Conservation (phyloP, 1,139 yeast species). For the Candida tropicalis region DNA sequence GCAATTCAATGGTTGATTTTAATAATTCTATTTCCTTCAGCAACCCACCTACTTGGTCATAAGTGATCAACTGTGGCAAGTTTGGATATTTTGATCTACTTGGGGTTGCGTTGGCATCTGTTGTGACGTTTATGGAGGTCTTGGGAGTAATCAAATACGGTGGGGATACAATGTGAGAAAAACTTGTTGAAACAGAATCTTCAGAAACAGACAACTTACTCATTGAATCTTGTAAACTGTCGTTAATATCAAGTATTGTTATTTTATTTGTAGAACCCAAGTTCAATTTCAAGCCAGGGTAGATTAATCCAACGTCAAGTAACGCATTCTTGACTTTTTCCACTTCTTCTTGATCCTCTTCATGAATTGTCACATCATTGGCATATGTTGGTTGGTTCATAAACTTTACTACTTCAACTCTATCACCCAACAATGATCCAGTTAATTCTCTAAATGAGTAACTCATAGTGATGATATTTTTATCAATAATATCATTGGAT, state of each 20-base stretch:
- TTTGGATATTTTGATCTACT: constrained; percentile 35
- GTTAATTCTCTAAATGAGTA: constrained; percentile 50
- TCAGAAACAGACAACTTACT: constrained; percentile 28
- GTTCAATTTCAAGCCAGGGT: constrained; percentile 51
- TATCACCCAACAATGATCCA: constrained; percentile 72
- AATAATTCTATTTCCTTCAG: constrained; percentile 61
- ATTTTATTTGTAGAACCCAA: constrained; percentile 14
- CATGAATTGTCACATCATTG: constrained; percentile 21
- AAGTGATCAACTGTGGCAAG: constrained; percentile 44
- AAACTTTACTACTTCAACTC: constrained; percentile 54
- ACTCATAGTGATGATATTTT: constrained; percentile 60
- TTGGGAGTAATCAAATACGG: constrained; percentile 47
- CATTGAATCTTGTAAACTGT: constrained; percentile 25
- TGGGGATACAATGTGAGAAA: constrained; percentile 40
- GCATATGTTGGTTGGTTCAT: constrained; percentile 56
- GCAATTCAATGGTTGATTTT: constrained; percentile 73
- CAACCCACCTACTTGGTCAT: constrained; percentile 77
- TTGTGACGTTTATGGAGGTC: constrained; percentile 25
- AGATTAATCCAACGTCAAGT: constrained; percentile 54
- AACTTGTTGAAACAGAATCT: neutral
- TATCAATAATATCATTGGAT: constrained; percentile 39
- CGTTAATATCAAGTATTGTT: constrained; percentile 27
- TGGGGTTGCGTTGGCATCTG: constrained; percentile 18
- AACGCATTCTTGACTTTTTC: constrained; percentile 24
- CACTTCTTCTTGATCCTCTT: constrained; percentile 11